Evolutionary conservation across 768 basidiomycete species (phyloP), one percentile per base, ranked within the genome.

Genomic region (Tephrocybe rancida): DNA sequence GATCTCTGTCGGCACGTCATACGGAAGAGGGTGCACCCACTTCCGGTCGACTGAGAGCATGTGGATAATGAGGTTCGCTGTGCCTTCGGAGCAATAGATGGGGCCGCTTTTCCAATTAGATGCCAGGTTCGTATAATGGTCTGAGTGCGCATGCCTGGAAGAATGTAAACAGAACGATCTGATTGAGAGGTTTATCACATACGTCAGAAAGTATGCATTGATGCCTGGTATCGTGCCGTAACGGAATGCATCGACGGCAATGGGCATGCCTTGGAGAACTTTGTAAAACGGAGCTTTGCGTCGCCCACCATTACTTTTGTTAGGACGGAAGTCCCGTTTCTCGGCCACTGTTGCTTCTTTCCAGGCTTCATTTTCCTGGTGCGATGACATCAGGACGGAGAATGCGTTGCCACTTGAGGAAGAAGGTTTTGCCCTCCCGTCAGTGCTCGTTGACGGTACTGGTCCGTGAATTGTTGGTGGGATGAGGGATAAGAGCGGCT

Each of bases 231-330:
- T 95, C 24, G 79, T 77, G 5, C 96, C 97, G 66, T 98, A 99
- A 32, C 88, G 83, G 71, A 99, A 99, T 1, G 95, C 97, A 65
- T 99, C 97, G 0, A 99, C 97, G 14, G 96, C 94, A 22, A 99
- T 90, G 8, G 95, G 94, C 95, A 98, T 97, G 1, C 97, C 96
- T 61, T 92, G 90, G 60, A 98, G 67, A 21, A 94, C 82, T 73
- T 98, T 99, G 73, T 96, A 98, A 67, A 98, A 98, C 0, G 97
- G 97, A 0, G 95, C 92, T 53, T 83, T 86, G 54, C 90, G 75
- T 25, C 90, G 79, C 26, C 75, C 72, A 25, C 77, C 76, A 32
- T 77, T 80, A 14, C 68, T 69, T 51, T 81, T 82, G 6, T 69
- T 75, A 1, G 75, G 67, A 14, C 74, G 76, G 55, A 76, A 77